Conservation (phyloP, 2,329 filamentous ascomycete genomes). For the Talaromyces sp. region DNA sequence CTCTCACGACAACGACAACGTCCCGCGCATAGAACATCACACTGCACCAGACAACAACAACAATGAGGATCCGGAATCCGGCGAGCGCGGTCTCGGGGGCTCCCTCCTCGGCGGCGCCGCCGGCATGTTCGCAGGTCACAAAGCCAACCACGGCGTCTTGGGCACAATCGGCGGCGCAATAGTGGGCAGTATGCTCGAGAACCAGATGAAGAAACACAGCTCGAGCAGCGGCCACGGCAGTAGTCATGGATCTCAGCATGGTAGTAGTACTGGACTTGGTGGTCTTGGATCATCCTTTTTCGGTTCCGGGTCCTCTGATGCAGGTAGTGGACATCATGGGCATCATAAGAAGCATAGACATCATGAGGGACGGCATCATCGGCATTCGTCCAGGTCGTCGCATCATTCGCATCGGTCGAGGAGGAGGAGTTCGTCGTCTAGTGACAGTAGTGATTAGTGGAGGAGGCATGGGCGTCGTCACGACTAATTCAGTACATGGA, state of each 20-base stretch:
- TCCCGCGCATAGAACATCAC: neutral
- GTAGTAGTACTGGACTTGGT: neutral
- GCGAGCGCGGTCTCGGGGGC: constrained; percentile 56
- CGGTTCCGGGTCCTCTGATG: constrained; percentile 5
- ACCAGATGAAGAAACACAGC: constrained; percentile 13
- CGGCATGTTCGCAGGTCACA: constrained; percentile 55
- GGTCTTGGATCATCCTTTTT: neutral
- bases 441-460: neutral
- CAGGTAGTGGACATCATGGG: constrained; percentile 14
- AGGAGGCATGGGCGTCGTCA: neutral
- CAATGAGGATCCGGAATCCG: constrained; percentile 38
- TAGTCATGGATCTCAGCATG: neutral
- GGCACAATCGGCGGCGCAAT: constrained; percentile 58
- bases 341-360: constrained; percentile 18
- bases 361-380: constrained; percentile 1
- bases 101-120: constrained; percentile 56
- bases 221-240: neutral
- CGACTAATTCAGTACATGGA: neutral
- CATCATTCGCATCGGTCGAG: constrained; percentile 11
- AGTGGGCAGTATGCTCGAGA: constrained; percentile 49
- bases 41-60: constrained; percentile 28
- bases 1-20: constrained; percentile 1
- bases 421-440: neutral
- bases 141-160: constrained; percentile 55
- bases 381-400: constrained; percentile 6